Evolutionary conservation across 768 basidiomycete genomes (phyloP).

Genomic region (Rhodotorula graminis): DNA sequence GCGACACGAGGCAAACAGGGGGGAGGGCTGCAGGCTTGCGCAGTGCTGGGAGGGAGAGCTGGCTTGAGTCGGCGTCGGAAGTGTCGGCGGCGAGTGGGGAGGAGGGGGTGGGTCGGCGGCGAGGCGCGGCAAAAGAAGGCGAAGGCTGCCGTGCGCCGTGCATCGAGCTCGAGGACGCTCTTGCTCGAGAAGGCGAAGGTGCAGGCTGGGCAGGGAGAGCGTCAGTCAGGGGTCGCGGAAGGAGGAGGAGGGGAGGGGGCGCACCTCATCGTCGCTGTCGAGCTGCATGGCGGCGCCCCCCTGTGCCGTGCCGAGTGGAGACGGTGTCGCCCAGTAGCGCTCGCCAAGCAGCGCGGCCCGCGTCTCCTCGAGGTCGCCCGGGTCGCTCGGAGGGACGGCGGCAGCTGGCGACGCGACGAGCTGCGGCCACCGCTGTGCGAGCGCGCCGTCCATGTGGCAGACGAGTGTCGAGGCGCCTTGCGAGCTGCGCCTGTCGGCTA

Average conservation of each 20-base stretch:
- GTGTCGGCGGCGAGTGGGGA: not conserved
- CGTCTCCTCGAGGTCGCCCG: slow-evolving; percentile 21
- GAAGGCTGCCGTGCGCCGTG: not conserved
- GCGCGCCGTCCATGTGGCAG: no score
- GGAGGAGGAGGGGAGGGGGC: not conserved
- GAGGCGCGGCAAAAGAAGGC: not conserved
- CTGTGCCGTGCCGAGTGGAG: not conserved
- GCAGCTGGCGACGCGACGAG: no score
- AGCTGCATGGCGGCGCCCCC: no score
- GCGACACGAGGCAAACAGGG: not conserved
- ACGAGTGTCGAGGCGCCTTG: no score
- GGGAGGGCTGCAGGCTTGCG: not conserved
- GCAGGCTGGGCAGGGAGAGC: not conserved
- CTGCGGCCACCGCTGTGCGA: no score
- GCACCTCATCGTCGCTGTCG: slow-evolving; percentile 29
- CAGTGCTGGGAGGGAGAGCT: not conserved
- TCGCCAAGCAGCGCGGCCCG: not conserved
- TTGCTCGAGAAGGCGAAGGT: slow-evolving; percentile 15
- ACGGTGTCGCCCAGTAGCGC: slow-evolving; percentile 1
- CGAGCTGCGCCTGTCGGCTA: no score
- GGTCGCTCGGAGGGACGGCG: slow-evolving; percentile 6
- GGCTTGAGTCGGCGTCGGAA: not conserved
- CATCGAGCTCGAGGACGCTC: not conserved
- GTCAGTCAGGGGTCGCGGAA: no score
- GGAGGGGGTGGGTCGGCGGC: not conserved